These are phyloP conservation scores for Hura crepitans DNA, from an alignment of 441 rosid genomes.

Conservation along the genomic window DNA sequence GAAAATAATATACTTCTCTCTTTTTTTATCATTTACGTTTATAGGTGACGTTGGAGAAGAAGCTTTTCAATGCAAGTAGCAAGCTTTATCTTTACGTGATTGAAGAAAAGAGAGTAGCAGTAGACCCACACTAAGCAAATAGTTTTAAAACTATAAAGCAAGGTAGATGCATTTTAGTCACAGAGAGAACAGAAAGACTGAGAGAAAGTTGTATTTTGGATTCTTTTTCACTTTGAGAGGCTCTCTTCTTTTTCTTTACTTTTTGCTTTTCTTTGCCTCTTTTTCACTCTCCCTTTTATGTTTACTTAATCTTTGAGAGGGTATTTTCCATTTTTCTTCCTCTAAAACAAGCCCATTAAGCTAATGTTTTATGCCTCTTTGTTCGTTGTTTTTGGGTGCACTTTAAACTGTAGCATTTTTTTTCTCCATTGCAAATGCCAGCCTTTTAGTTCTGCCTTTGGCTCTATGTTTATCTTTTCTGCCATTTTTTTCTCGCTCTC, in stretches of 20 bases:
- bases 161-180: constrained; percentile 37
- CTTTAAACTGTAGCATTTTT: constrained; percentile 6
- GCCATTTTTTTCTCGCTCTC: constrained; percentile 14
- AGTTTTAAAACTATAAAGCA: constrained; percentile 8
- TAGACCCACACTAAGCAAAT: constrained; percentile 18
- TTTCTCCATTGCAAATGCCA: constrained; percentile 14
- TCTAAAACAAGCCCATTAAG: constrained; percentile 18
- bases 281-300: constrained; percentile 12
- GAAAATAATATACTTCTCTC: no score
- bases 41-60: constrained; percentile 34
- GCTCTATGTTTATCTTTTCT: constrained; percentile 4
- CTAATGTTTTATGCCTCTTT: constrained; percentile 13
- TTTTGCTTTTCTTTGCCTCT: constrained; percentile 10
- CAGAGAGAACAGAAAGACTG: no score
- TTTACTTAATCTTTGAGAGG: no score
- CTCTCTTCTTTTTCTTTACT: constrained; percentile 15
- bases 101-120: constrained; percentile 12
- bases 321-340: no score
- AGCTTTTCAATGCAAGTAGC: constrained; percentile 27
- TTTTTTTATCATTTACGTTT: no score
- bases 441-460: constrained; percentile 24
- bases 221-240: constrained; percentile 28
- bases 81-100: constrained; percentile 47
- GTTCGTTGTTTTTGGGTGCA: constrained; percentile 7
- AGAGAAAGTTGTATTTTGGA: no score